phyloP scores from a whole-genome alignment of 2,329 filamentous ascomycete genomes.

The Monosporascus sp. region DNA sequence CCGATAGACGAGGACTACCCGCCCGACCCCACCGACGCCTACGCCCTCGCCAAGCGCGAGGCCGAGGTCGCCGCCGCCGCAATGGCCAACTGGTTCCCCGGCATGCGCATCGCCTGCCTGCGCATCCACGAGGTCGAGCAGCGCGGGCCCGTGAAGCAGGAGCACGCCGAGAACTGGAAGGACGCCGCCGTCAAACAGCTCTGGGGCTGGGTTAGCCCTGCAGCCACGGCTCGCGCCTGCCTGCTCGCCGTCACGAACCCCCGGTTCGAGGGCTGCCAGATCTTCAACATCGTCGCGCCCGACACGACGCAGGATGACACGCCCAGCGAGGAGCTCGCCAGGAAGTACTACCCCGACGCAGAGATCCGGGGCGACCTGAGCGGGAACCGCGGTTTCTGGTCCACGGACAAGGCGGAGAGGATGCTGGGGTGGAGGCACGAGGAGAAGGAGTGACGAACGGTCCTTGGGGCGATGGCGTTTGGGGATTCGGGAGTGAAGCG shows the following conservation, averaged over 20 bases:
- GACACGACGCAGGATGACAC: constrained; percentile 19
- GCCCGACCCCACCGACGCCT: constrained; percentile 27
- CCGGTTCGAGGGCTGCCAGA: constrained; percentile 25
- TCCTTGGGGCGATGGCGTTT: too few species aligned
- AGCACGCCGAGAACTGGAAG: constrained; percentile 28
- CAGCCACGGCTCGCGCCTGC: constrained; percentile 29
- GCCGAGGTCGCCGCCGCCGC: constrained; percentile 27
- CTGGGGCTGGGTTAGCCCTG: constrained; percentile 30
- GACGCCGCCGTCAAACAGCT: constrained; percentile 27
- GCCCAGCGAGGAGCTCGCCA: constrained; percentile 16
- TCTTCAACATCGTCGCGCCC: constrained; percentile 30
- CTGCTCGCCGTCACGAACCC: constrained; percentile 26
- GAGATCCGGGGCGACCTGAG: constrained; percentile 18
- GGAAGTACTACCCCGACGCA: constrained; percentile 19
- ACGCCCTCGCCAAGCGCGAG: constrained; percentile 31
- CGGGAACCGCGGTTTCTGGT: constrained; percentile 18
- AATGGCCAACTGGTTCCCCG: constrained; percentile 31
- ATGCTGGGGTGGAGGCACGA: constrained; percentile 11
- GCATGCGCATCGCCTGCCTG: constrained; percentile 30
- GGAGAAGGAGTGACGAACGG: constrained; percentile 6
- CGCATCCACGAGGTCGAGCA: constrained; percentile 31
- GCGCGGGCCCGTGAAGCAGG: constrained; percentile 21
- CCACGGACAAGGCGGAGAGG: constrained; percentile 14
- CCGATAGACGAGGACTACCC: constrained; percentile 31
- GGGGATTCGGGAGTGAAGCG: too few species aligned